Evolutionary conservation across 345 rosid species (phyloP), one percentile per base, ranked within the genome.

Genomic region (Murraya paniculata): DNA sequence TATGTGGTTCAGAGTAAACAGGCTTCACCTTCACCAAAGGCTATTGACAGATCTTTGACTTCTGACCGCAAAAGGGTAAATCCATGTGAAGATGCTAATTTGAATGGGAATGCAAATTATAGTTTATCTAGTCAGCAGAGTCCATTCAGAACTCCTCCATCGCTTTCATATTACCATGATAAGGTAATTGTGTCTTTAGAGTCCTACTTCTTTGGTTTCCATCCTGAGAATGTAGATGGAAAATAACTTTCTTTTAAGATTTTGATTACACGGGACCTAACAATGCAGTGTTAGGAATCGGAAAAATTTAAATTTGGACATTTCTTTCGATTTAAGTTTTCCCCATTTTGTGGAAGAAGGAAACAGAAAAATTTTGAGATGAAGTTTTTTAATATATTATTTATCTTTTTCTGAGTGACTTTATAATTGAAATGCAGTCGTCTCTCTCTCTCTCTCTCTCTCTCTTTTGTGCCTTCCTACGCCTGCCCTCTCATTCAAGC

Each of bases 81-180:
- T 76, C 88, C 86, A 28, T 82, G 72, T 76, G 83, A 50, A 65
- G 86, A 87, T 84, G 58, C 65, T 2, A 84, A 84, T 39, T 55
- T 56, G 53, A 35, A 77, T 76, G 89, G 67, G 25, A 72, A 76
- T 39, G 27, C 27, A 27, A 81, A 67, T 68, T 45, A 65, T 35
- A 61, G 75, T 35, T 70, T 68, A 68, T 77, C 88, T 78, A 85
- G 81, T 79, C 87, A 79, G 70, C 95, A 81, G 74, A 92, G 97
- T 89, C 99, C 99, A 61, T 94, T 96, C 80, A 84, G 86, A 75
- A 96, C 99, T 77, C 99, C 97, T 16, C 97, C 98, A 13, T 96
- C 98, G 53, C 86, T 92, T 35, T 87, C 91, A 45, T 90, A 84
- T 82, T 74, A 82, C 74, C 85, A 86, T 55, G 87, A 84, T 80